Percentiles rank a stretch among this genome's conserved stretches.
Evolutionary conservation across 352 stramenopile genomes (phyloP).

Genomic region (Globisporangium cederbergense): DNA sequence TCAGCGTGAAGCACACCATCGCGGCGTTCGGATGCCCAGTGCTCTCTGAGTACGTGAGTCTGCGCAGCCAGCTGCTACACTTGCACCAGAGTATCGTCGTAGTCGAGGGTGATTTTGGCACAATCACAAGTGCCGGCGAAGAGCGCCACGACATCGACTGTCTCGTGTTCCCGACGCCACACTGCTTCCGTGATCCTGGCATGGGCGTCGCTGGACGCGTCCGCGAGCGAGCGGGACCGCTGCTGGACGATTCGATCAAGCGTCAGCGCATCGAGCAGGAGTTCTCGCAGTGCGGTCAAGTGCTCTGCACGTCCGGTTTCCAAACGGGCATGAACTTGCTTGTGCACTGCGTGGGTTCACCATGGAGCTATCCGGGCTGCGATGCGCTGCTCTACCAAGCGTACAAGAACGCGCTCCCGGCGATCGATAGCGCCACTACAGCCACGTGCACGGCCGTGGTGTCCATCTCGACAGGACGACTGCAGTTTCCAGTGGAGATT

Average conservation of each 20-base stretch:
- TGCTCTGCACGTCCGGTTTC: slow-evolving; percentile 48
- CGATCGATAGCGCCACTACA: slow-evolving; percentile 20
- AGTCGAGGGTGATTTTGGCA: slow-evolving; percentile 41
- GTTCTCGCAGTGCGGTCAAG: slow-evolving; percentile 4
- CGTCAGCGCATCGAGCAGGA: neutral
- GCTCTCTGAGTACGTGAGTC: slow-evolving; percentile 39
- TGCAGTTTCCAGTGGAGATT: slow-evolving; percentile 29
- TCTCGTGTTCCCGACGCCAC: slow-evolving; percentile 56
- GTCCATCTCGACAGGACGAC: slow-evolving; percentile 51
- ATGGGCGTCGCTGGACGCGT: slow-evolving; percentile 44
- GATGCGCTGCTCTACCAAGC: slow-evolving; percentile 40
- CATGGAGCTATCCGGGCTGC: neutral
- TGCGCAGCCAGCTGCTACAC: slow-evolving; percentile 33
- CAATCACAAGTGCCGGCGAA: slow-evolving; percentile 26
- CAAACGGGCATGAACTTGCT: slow-evolving; percentile 36
- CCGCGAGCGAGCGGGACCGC: slow-evolving; percentile 40
- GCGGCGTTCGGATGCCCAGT: slow-evolving; percentile 7
- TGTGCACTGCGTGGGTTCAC: slow-evolving; percentile 55
- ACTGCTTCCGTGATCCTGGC: slow-evolving; percentile 30
- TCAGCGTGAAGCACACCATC: slow-evolving; percentile 2
- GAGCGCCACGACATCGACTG: slow-evolving; percentile 38
- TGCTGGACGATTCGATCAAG: slow-evolving; percentile 21
- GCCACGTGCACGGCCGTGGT: slow-evolving; percentile 43
- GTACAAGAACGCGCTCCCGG: slow-evolving; percentile 44
- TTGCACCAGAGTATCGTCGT: slow-evolving; percentile 35